These are phyloP conservation scores for Strobilomyces dryophilus DNA, from an alignment of 768 basidiomycete species.

Conservation along the genomic window DNA sequence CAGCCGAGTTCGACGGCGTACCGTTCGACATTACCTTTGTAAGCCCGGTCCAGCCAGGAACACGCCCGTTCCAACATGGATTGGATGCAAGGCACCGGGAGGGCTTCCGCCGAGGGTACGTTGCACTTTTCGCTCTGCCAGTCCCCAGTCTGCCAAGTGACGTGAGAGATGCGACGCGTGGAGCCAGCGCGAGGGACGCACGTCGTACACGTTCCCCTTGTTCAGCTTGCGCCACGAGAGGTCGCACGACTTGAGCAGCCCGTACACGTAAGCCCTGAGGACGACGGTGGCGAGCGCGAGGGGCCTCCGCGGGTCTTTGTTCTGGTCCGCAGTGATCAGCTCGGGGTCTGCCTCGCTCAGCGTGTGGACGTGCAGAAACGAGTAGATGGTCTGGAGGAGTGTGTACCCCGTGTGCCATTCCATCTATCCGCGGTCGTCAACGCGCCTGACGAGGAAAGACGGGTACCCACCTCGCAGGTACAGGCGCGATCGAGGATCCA, in stretches of 20 bases:
- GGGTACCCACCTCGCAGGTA: slow-evolving; percentile 63
- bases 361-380: slow-evolving; percentile 29
- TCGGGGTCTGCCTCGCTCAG: slow-evolving; percentile 60
- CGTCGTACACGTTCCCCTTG: too few relatives aligned
- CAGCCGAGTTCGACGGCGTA: slow-evolving; percentile 32
- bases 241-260: slow-evolving; percentile 77
- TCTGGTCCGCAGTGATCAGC: slow-evolving; percentile 28
- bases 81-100: slow-evolving; percentile 51
- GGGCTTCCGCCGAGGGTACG: slow-evolving; percentile 63
- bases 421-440: slow-evolving; percentile 39
- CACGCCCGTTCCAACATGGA: slow-evolving; percentile 56
- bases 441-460: too few relatives aligned
- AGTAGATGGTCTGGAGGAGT: slow-evolving; percentile 84
- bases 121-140: slow-evolving; percentile 39
- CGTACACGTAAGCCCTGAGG: slow-evolving; percentile 62
- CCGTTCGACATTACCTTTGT: slow-evolving; percentile 33
- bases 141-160: slow-evolving; percentile 62
- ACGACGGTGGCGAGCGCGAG: slow-evolving; percentile 30
- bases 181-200: background rate
- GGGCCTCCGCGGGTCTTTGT: slow-evolving; percentile 43
- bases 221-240: slow-evolving; percentile 77
- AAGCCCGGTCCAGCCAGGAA: slow-evolving; percentile 14
- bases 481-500: slow-evolving; percentile 82
- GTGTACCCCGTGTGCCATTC: slow-evolving; percentile 52
- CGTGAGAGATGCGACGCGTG: background rate